Percentiles rank a stretch among this genome's conserved stretches.
These are phyloP conservation scores for Lasiosphaeria ovina DNA, from an alignment of 495 filamentous ascomycete genomes.

Conservation along the genomic window DNA sequence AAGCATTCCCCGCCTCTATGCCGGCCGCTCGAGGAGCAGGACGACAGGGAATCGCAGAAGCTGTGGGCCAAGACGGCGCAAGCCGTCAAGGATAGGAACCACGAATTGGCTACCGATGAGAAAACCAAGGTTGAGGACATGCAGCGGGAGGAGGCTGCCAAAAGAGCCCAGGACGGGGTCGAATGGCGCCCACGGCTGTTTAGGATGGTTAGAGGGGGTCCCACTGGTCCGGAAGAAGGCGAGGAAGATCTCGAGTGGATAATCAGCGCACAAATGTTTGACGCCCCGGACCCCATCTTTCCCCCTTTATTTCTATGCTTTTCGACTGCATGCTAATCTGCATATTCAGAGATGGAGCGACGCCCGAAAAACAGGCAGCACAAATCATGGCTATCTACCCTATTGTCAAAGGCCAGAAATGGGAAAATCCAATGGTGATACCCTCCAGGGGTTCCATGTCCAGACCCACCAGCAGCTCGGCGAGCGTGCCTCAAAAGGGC, in stretches of 20 bases:
- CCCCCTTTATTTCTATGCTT: not conserved
- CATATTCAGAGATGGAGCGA: conserved; percentile 52
- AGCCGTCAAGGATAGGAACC: conserved; percentile 79
- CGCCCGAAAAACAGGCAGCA: conserved; percentile 70
- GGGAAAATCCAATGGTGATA: conserved; percentile 37
- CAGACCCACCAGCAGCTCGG: not conserved
- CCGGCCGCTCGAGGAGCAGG: conserved; percentile 81
- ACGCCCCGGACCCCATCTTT: conserved; percentile 20
- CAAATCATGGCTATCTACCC: conserved; percentile 87
- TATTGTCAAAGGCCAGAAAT: conserved; percentile 72
- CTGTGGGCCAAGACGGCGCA: conserved; percentile 79
- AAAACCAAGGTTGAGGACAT: conserved; percentile 92
- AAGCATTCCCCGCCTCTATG: conserved; percentile 72
- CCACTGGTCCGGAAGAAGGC: conserved; percentile 72
- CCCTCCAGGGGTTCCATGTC: conserved; percentile 32
- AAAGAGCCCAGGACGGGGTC: conserved; percentile 72
- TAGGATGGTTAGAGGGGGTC: conserved; percentile 67
- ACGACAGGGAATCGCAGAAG: conserved; percentile 83
- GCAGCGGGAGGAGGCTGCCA: conserved; percentile 85
- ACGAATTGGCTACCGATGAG: conserved; percentile 87
- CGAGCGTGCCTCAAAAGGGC: not conserved
- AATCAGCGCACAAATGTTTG: conserved; percentile 81
- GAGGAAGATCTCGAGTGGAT: conserved; percentile 92
- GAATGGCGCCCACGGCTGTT: conserved; percentile 92
- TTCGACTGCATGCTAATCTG: not conserved